Evolutionary conservation across 306 rosid genomes (phyloP).

Genomic region (Ziziphus jujuba): DNA sequence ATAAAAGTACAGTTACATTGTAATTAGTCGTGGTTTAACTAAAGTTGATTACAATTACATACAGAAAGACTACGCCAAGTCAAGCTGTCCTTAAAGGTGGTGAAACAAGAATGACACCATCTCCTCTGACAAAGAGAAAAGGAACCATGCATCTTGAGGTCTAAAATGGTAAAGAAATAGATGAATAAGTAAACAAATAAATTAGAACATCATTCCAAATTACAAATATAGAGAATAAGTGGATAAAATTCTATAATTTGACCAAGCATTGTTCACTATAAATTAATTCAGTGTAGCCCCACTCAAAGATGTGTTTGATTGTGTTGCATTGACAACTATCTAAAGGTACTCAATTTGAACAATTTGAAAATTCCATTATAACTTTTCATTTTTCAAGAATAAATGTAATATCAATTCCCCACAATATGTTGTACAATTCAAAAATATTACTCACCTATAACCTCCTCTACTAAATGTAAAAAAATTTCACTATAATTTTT

Average conservation of each 20-base stretch:
- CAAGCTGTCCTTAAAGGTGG: slow-evolving; percentile 95
- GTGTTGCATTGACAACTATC: too few species aligned
- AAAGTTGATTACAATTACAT: background rate
- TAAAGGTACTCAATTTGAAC: too few species aligned
- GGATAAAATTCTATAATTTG: background rate
- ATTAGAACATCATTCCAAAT: background rate
- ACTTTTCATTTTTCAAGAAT: too few species aligned
- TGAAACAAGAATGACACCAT: slow-evolving; percentile 96
- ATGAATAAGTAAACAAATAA: background rate
- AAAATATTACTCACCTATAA: too few species aligned
- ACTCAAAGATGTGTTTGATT: too few species aligned
- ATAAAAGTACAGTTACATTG: slow-evolving; percentile 11
- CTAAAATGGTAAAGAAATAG: slow-evolving; percentile 44
- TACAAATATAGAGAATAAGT: background rate
- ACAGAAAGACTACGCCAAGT: background rate
- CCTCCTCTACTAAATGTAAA: too few species aligned
- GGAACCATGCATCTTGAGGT: slow-evolving; percentile 87
- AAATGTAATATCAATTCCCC: too few species aligned
- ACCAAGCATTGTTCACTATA: too few species aligned
- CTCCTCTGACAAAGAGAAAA: slow-evolving; percentile 96
- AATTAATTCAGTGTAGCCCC: background rate
- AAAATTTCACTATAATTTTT: too few species aligned
- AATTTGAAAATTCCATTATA: too few species aligned
- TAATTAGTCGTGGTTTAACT: background rate
- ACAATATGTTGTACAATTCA: too few species aligned